Evolutionary conservation across 345 rosid genomes (phyloP), one percentile per base, ranked within the genome.

Genomic region (Fremontodendron californicum): DNA sequence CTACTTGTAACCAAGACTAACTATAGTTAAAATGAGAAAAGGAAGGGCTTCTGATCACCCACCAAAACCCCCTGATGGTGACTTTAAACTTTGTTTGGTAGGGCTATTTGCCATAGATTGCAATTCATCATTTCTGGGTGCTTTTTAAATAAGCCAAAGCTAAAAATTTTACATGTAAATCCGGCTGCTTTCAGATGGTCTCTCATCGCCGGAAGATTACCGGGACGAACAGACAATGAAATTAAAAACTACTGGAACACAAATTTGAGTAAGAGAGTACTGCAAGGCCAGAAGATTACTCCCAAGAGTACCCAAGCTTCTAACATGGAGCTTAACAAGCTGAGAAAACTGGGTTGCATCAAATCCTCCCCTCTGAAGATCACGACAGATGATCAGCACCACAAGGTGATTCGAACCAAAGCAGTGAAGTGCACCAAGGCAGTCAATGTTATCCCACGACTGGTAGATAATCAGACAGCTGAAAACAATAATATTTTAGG

Each of bases 191-290:
- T 21, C 35, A 83, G 86, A 31, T 83, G 86, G 86, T 83, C 83
- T 55, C 70, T 83, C 4, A 80, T 80, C 42, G 88, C 88, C 13
- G 82, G 88, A 35, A 80, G 88, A 74, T 74, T 84, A 39, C 87
- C 87, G 19, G n/a, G n/a, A n/a, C n/a, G n/a, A n/a, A n/a, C n/a
- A n/a, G n/a, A n/a, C n/a, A n/a, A n/a, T n/a, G n/a, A n/a, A n/a
- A n/a, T n/a, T n/a, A n/a, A 35, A 48, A 84, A 82, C 69, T 85
- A 85, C 33, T 85, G 85, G 85, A 85, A 85, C 79, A 82, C 88
- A 6, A 68, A 43, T 46, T 68, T 68, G 51, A n/a, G 33, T 27
- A 68, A 68, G 33, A 42, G n/a, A n/a, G n/a, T n/a, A n/a, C n/a
- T n/a, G n/a, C n/a, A n/a, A n/a, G n/a, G n/a, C n/a, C n/a, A n/a